Evolutionary conservation across 768 basidiomycete species (phyloP).

Genomic region (Pleurotus pulmonarius): DNA sequence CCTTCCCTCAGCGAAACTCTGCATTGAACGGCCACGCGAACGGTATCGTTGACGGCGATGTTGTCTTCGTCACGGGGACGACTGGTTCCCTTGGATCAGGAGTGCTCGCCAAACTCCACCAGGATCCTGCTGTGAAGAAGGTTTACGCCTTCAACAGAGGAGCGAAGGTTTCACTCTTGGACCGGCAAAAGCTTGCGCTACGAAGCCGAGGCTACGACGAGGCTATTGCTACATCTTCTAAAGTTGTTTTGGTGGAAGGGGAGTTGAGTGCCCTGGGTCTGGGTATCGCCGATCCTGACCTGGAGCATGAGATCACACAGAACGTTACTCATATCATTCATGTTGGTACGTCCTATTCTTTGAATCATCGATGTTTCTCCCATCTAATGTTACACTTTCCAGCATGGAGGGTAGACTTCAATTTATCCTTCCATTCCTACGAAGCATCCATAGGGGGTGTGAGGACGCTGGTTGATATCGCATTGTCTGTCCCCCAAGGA

Average conservation of each 20-base stretch:
- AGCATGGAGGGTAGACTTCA: constrained; percentile 40
- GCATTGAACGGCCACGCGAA: background rate
- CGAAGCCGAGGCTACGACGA: constrained; percentile 15
- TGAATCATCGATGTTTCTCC: no score
- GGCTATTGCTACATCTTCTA: constrained; percentile 9
- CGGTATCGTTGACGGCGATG: background rate
- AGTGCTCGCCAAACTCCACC: constrained; percentile 20
- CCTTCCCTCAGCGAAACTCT: background rate
- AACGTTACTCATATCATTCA: constrained; percentile 27
- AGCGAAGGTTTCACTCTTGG: constrained; percentile 4
- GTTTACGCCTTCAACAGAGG: constrained; percentile 33
- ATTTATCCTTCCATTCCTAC: constrained; percentile 30
- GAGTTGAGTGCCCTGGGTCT: constrained; percentile 9
- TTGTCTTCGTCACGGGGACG: constrained; percentile 21
- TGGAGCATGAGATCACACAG: constrained; percentile 19
- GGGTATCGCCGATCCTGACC: constrained; percentile 13
- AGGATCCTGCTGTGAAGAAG: constrained; percentile 28
- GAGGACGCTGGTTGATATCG: constrained; percentile 27
- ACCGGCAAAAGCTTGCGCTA: constrained; percentile 16
- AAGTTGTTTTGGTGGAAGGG: constrained; percentile 17
- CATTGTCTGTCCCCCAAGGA: constrained; percentile 15
- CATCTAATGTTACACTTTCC: background rate
- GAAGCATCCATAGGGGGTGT: constrained; percentile 30
- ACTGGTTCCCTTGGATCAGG: constrained; percentile 23
- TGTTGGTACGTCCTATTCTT: constrained; percentile 13